Evolutionary conservation across 495 filamentous ascomycete species (phyloP).

Genomic region (Penicillium cosmopolitanum): DNA sequence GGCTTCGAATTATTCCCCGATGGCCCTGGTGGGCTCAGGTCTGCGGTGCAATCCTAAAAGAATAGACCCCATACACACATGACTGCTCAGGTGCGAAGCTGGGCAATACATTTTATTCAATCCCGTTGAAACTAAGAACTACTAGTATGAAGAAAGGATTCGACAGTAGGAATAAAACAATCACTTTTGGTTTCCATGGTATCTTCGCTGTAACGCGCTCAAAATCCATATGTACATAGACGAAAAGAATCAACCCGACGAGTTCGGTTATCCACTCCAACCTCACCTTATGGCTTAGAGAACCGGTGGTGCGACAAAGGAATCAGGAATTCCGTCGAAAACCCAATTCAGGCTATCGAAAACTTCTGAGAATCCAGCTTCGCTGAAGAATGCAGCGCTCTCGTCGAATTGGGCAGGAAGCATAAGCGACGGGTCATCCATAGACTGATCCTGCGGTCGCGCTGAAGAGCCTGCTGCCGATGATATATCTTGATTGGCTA

Average conservation of each 20-base stretch:
- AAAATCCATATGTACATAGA: conserved; percentile 21
- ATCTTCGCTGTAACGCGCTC: conserved; percentile 24
- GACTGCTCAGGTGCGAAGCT: too few species aligned
- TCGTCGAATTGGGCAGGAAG: conserved; percentile 48
- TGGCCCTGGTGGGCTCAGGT: too few species aligned
- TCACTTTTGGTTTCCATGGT: conserved; percentile 31
- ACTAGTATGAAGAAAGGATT: not conserved
- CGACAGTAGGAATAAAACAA: not conserved
- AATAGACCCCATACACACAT: too few species aligned
- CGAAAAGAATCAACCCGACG: not conserved
- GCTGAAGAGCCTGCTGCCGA: conserved; percentile 29
- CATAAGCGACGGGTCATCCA: conserved; percentile 41
- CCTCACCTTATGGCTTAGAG: conserved; percentile 24
- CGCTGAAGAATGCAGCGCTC: conserved; percentile 45
- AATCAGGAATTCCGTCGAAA: conserved; percentile 51
- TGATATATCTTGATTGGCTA: conserved; percentile 36
- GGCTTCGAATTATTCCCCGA: too few species aligned
- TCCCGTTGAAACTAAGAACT: not conserved
- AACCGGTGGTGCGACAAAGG: conserved; percentile 45
- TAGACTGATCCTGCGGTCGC: conserved; percentile 35
- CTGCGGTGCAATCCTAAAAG: too few species aligned
- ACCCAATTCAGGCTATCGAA: conserved; percentile 55
- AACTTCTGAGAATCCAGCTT: conserved; percentile 51
- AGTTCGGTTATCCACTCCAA: not conserved
- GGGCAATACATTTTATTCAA: too few species aligned